A percentile compares a stretch with the other conserved stretches of the same genome.
phyloP scores from a whole-genome alignment of 805 yeast species.

The Wickerhamomyces xylosicus region DNA sequence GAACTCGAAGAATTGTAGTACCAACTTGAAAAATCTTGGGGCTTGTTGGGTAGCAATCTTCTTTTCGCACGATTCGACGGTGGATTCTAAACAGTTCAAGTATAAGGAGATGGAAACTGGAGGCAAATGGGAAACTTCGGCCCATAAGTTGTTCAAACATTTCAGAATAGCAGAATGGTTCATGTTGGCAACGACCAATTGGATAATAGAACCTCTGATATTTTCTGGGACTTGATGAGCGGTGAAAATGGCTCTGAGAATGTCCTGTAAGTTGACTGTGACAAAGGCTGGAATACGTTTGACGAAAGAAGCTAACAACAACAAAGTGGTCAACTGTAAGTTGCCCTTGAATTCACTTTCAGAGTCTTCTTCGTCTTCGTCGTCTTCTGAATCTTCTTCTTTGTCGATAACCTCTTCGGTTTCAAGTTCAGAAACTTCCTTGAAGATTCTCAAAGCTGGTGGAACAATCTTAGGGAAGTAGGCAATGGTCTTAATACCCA shows the following conservation, averaged over 20 bases:
- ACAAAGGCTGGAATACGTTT: slow-evolving; percentile 83
- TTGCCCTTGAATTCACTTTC: slow-evolving; percentile 21
- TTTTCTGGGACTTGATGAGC: slow-evolving; percentile 49
- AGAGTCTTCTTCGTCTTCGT: slow-evolving; percentile 2
- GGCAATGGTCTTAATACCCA: slow-evolving; percentile 84
- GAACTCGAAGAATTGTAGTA: slow-evolving; percentile 62
- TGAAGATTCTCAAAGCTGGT: slow-evolving; percentile 55
- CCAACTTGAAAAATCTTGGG: slow-evolving; percentile 53
- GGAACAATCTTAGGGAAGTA: slow-evolving; percentile 78
- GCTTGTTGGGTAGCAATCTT: slow-evolving; percentile 68
- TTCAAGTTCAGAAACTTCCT: slow-evolving; percentile 13
- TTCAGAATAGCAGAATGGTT: slow-evolving; percentile 55
- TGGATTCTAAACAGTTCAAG: slow-evolving; percentile 53
- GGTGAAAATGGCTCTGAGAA: slow-evolving; percentile 46
- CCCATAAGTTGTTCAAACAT: slow-evolving; percentile 58
- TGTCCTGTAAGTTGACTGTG: slow-evolving; percentile 52
- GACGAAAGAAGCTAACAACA: slow-evolving; percentile 63
- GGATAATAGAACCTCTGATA: slow-evolving; percentile 52
- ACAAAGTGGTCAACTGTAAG: slow-evolving; percentile 60
- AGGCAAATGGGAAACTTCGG: slow-evolving; percentile 24
- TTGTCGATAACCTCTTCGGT: background rate
- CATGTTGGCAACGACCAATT: slow-evolving; percentile 52
- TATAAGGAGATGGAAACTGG: slow-evolving; percentile 55
- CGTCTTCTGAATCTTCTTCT: background rate
- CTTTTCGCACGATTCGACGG: slow-evolving; percentile 60